Evolutionary conservation across 495 filamentous ascomycete species (phyloP).

Genomic region (Neurospora sp.): DNA sequence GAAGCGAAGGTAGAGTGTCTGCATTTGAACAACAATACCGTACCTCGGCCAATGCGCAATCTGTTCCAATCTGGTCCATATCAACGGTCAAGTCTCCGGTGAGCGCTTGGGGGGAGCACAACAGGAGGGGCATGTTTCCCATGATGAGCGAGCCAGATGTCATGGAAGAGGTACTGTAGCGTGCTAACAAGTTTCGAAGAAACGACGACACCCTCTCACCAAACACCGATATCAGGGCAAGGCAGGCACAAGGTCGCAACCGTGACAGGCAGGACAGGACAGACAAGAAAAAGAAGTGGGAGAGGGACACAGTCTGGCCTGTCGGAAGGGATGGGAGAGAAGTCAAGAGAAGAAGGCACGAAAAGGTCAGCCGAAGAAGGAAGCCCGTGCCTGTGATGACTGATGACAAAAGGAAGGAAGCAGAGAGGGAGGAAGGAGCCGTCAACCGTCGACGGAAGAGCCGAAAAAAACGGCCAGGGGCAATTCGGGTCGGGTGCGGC

Average conservation of each 20-base stretch:
- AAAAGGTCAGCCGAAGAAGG: background rate
- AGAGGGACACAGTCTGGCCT: background rate
- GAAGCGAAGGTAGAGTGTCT: background rate
- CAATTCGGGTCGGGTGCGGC: background rate
- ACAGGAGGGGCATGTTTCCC: background rate
- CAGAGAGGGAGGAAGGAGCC: background rate
- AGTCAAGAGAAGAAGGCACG: background rate
- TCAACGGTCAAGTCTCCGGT: background rate
- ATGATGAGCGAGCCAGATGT: background rate
- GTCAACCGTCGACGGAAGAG: background rate
- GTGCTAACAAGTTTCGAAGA: background rate
- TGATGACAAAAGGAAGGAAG: background rate
- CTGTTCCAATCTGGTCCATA: background rate
- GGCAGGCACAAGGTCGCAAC: background rate
- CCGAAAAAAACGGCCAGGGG: background rate
- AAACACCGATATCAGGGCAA: background rate
- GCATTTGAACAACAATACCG: background rate
- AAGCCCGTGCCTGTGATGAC: slow-evolving; percentile 3
- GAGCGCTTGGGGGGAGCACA: background rate
- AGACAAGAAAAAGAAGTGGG: background rate
- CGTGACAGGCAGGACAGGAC: background rate
- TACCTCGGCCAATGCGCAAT: background rate
- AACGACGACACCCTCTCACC: slow-evolving; percentile 2
- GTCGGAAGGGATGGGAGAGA: slow-evolving; percentile 5
- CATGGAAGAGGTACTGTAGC: background rate